Evolutionary conservation across 768 basidiomycete species (phyloP).

Genomic region (Chiua virens): DNA sequence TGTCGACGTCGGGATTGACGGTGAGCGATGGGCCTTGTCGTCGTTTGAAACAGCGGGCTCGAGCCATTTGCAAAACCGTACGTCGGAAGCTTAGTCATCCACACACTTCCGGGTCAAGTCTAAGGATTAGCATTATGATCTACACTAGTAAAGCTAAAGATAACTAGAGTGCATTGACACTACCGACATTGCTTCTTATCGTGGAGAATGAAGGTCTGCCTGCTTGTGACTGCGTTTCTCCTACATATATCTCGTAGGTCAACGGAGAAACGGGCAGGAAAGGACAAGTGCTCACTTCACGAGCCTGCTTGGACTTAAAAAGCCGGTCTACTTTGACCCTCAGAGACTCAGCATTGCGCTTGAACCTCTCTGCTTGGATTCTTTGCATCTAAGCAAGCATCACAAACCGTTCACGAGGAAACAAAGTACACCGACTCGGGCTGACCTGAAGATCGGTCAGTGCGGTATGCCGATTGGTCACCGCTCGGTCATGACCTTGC

Average conservation of each 20-base stretch:
- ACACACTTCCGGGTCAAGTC: neutral
- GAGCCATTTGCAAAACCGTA: conserved; percentile 9
- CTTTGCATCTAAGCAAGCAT: conserved; percentile 22
- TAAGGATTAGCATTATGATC: too few relatives aligned
- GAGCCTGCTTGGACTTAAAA: conserved; percentile 18
- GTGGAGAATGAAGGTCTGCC: conserved; percentile 1
- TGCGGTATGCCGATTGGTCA: conserved; percentile 42
- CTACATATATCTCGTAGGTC: conserved; percentile 1
- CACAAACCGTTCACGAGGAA: neutral
- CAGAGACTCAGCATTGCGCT: conserved; percentile 16
- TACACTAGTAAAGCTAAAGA: too few relatives aligned
- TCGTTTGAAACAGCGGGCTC: conserved; percentile 26
- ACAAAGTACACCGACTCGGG: neutral
- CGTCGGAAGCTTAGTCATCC: conserved; percentile 28
- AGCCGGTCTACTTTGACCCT: conserved; percentile 22
- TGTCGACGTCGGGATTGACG: conserved; percentile 9
- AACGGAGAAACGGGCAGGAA: neutral
- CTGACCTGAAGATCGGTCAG: conserved; percentile 46
- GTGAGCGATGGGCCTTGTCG: conserved; percentile 11
- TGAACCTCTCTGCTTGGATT: conserved; percentile 21
- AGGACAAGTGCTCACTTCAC: conserved; percentile 16
- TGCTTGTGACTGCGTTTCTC: conserved; percentile 22
- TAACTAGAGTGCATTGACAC: too few relatives aligned
- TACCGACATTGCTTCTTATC: too few relatives aligned
- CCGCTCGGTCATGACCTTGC: conserved; percentile 50